phyloP scores from a whole-genome alignment of 2,329 filamentous ascomycete species.

The Xylaria sp. region DNA sequence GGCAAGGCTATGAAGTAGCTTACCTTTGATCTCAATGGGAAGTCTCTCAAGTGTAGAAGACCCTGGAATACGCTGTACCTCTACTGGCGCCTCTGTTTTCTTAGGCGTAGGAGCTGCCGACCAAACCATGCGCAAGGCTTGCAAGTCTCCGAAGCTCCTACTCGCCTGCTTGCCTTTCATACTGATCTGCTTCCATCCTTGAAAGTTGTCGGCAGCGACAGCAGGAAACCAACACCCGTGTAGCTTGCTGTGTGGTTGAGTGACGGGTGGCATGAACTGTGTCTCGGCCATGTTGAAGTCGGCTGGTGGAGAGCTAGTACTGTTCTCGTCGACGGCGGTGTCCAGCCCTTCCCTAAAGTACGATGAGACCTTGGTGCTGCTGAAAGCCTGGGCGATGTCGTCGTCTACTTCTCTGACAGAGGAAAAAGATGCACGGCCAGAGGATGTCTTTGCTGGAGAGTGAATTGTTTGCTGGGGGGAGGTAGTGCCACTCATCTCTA shows the following conservation, averaged over 20 bases:
- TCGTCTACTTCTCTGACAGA: conserved; percentile 70
- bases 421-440: conserved; percentile 67
- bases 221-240: conserved; percentile 68
- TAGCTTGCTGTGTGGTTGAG: conserved; percentile 65
- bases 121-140: conserved; percentile 66
- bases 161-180: conserved; percentile 69
- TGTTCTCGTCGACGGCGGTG: conserved; percentile 56
- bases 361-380: conserved; percentile 70
- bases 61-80: conserved; percentile 55
- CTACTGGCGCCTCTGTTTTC: conserved; percentile 48
- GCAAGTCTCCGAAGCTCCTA: conserved; percentile 70
- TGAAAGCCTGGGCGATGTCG: conserved; percentile 71
- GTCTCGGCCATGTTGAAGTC: conserved; percentile 53
- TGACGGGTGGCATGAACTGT: conserved; percentile 63
- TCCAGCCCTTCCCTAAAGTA: conserved; percentile 58
- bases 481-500: conserved; percentile 44
- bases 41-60: conserved; percentile 72
- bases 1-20: conserved; percentile 49
- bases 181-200: conserved; percentile 71
- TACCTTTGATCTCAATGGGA: conserved; percentile 77
- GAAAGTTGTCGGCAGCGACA: conserved; percentile 63
- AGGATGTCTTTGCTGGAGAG: conserved; percentile 51
- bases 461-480: conserved; percentile 25
- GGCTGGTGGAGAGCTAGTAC: conserved; percentile 53
- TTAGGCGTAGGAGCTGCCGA: conserved; percentile 53